phyloP scores from a whole-genome alignment of 169 alveolate species.

The Eimeria maxima region DNA sequence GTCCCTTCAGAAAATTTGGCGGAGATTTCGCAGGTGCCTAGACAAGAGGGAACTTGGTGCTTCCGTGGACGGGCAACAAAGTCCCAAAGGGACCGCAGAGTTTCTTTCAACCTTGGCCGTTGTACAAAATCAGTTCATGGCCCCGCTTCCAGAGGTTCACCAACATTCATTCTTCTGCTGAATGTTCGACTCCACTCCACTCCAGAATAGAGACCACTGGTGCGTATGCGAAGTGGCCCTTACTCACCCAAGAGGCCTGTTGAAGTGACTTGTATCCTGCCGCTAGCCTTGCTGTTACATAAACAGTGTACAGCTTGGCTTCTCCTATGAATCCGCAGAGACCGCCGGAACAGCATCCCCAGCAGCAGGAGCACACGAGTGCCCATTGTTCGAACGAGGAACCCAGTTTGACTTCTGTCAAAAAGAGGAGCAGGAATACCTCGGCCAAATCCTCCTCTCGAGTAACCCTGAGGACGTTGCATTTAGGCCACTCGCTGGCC shows the following conservation, averaged over 20 bases:
- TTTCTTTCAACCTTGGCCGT: background rate
- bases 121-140: background rate
- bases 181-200: background rate
- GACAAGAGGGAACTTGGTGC: background rate
- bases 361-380: background rate
- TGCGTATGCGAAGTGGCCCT: background rate
- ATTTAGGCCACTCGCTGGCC: background rate
- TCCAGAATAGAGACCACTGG: background rate
- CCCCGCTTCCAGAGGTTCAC: background rate
- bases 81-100: background rate
- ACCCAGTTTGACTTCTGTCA: background rate
- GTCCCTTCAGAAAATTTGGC: background rate
- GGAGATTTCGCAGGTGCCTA: background rate
- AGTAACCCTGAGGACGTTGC: background rate
- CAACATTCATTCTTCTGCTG: background rate
- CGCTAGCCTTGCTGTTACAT: background rate
- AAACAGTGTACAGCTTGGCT: background rate
- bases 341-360: slow-evolving; percentile 3
- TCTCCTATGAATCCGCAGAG: background rate
- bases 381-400: background rate
- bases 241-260: background rate
- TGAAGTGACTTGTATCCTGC: background rate
- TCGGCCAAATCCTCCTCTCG: background rate
- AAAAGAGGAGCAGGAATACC: background rate
- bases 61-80: background rate